phyloP scores from a whole-genome alignment of 768 basidiomycete species.

The Cyclocybe aegerita region DNA sequence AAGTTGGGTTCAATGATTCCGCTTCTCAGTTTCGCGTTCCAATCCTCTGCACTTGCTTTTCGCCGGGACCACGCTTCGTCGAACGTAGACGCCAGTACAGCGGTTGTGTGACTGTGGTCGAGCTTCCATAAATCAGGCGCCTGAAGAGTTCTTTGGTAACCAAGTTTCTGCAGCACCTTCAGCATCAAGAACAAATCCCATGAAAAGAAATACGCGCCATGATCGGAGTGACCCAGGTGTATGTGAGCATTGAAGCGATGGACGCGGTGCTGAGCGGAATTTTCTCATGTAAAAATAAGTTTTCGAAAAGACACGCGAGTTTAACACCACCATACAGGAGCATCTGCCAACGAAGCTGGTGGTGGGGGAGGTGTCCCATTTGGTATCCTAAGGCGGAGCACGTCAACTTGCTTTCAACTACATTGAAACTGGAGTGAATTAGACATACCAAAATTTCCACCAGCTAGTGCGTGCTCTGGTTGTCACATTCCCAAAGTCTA shows the following conservation, averaged over 20 bases:
- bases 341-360: slow-evolving; percentile 54
- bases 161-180: slow-evolving; percentile 40
- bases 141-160: slow-evolving; percentile 72
- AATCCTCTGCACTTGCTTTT: slow-evolving; percentile 46
- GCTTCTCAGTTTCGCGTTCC: slow-evolving; percentile 49
- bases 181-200: background rate
- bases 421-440: background rate
- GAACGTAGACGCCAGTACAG: slow-evolving; percentile 48
- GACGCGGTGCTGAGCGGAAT: slow-evolving; percentile 62
- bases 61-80: slow-evolving; percentile 55
- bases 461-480: slow-evolving; percentile 43
- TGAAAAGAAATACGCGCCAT: slow-evolving; percentile 35
- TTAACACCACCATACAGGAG: slow-evolving; percentile 31
- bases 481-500: slow-evolving; percentile 40
- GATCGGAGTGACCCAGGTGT: slow-evolving; percentile 62
- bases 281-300: slow-evolving; percentile 24
- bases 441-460: slow-evolving; percentile 55
- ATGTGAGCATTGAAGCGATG: slow-evolving; percentile 59
- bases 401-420: background rate
- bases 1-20: slow-evolving; percentile 45
- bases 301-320: background rate
- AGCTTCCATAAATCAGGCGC: slow-evolving; percentile 76
- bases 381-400: slow-evolving; percentile 46
- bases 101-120: slow-evolving; percentile 48
- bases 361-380: slow-evolving; percentile 57